Evolutionary conservation across 73 alveolate species (phyloP), one percentile per base, ranked within the genome.

Genomic region (Stentor coeruleus): DNA sequence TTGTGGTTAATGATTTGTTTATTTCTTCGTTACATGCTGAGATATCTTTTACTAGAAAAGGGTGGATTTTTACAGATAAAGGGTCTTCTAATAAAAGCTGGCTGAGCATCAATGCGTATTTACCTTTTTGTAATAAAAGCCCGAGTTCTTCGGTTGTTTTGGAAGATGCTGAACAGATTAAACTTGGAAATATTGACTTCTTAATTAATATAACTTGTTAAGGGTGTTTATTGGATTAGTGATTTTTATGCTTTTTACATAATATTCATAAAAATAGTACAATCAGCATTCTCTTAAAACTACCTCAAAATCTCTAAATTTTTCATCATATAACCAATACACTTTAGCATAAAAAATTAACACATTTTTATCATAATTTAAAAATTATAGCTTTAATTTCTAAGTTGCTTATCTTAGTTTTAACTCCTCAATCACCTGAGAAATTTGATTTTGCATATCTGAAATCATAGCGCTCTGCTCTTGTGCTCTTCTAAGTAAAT

Each of bases 401-500:
- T n/a, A n/a, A n/a, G n/a, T n/a, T n/a, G n/a, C n/a, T n/a, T n/a
- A n/a, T 2, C 74, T 81, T 73, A 38, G 59, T 76, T 79, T 74
- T 79, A 90, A 86, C 58, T 90, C 96, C n/a, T 59, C 86, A 38
- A 74, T 76, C 58, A 91, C 39, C 79, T 39, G 55, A 26, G 84
- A 88, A 35, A 84, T 83, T 30, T 88, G 74, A 74, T 83, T 83
- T 39, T 59, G 49, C n/a, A 87, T 85, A 59, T 91, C 93, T 42
- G 91, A 76, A 59, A 91, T 38, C 57, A 91, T 91, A 74, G 85
- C 82, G 38, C 74, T 82, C 66, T 87, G 76, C 86, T 91, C 97
- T 60, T 86, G 81, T 3, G 90, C 95, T 58, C 97, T 89, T 76
- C 97, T 86, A 31, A 85, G 79, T 36, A 91, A 76, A 41, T 91